Percentiles rank a stretch among this genome's conserved stretches.
Conservation (phyloP, 2,329 filamentous ascomycete species). For the Ophiocordyceps camponoti-rufipedis region DNA sequence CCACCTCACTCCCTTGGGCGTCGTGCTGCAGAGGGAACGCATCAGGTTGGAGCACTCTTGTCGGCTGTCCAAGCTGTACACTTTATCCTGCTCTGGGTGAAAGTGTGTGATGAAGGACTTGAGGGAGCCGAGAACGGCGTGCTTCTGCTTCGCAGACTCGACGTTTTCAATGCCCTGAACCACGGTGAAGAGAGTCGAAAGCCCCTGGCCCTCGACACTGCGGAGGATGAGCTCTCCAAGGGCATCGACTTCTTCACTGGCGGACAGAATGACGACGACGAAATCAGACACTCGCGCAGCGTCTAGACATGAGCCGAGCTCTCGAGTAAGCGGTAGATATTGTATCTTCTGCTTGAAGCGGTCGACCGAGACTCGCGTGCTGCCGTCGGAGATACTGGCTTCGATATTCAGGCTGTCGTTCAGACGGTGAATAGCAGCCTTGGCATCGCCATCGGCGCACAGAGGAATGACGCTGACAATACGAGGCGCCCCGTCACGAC, state of each 20-base stretch:
- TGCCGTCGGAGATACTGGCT: conserved; percentile 38
- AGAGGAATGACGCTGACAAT: conserved; percentile 80
- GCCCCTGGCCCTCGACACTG: conserved; percentile 79
- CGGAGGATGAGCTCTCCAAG: conserved; percentile 72
- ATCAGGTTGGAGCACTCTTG: conserved; percentile 87
- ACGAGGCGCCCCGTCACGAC: conserved; percentile 69
- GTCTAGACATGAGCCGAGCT: conserved; percentile 64
- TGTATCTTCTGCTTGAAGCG: conserved; percentile 91
- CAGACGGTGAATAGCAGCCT: conserved; percentile 48
- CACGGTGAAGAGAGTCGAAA: conserved; percentile 78
- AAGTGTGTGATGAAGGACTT: conserved; percentile 91
- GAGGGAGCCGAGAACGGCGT: conserved; percentile 61
- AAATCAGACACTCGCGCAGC: conserved; percentile 82
- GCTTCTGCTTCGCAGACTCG: conserved; percentile 60
- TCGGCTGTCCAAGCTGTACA: conserved; percentile 72
- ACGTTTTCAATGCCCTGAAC: conserved; percentile 65
- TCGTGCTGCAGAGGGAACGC: conserved; percentile 76
- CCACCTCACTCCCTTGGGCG: conserved; percentile 89
- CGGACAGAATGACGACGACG: conserved; percentile 69
- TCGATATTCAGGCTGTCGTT: conserved; percentile 69
- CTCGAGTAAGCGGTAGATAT: conserved; percentile 58
- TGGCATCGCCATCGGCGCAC: conserved; percentile 51
- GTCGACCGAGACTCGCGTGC: conserved; percentile 54
- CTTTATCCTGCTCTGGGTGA: conserved; percentile 79
- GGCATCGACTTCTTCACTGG: conserved; percentile 66